Percentiles rank a stretch among this genome's conserved stretches.
These are phyloP conservation scores for Plectranthus barbatus DNA, from an alignment of 257 asterid genomes.

Conservation along the genomic window DNA sequence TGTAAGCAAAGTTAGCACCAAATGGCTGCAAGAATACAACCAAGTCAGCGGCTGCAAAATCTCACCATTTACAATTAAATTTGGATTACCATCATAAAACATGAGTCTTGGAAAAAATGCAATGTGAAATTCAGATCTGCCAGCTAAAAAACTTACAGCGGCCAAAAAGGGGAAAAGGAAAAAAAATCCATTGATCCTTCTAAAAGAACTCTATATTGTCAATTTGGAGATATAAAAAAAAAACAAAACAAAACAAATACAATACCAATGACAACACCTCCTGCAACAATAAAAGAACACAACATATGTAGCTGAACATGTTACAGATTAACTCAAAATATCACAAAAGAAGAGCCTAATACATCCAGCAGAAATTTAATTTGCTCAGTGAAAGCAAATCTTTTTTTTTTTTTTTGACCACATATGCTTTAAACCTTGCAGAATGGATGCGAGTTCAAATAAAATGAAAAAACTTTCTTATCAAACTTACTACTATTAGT, in stretches of 20 bases:
- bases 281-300: neutral
- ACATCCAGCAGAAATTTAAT: no score
- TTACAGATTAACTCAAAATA: no score
- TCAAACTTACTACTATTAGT: no score
- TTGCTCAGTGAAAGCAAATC: no score
- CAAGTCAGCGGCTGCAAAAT: neutral
- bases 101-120: neutral
- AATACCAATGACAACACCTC: neutral
- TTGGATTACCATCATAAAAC: neutral
- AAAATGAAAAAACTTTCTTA: no score
- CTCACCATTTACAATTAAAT: neutral
- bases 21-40: neutral
- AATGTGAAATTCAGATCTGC: neutral
- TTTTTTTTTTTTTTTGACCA: no score
- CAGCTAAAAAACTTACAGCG: neutral
- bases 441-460: no score
- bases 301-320: neutral
- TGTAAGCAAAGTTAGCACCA: slow-evolving; percentile 2
- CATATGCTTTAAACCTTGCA: no score
- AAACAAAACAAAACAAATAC: neutral
- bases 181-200: neutral
- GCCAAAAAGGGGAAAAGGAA: neutral
- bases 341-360: no score
- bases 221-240: neutral
- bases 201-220: neutral